Base-by-base conservation (phyloP, 371 early-diverging fungal genomes). In the Mucor saturninus region DNA sequence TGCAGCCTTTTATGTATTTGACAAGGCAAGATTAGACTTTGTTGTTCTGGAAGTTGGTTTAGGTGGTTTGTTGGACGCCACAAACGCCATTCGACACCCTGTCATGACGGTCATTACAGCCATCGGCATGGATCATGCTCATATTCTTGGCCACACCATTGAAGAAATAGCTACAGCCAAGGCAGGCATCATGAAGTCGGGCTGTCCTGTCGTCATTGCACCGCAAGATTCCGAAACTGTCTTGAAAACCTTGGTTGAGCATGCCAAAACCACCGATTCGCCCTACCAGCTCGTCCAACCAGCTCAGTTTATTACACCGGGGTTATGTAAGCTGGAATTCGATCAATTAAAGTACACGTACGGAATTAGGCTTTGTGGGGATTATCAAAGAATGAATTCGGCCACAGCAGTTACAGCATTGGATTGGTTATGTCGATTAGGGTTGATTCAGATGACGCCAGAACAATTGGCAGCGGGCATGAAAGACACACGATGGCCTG, bases 1-100 rank as follows among this genome's bases (percentile, higher is more conserved):
- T 0, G 63, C 81, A 0, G 89, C 92, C 0, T 73, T 92, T 31
- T 80, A 75, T 50, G 65, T 77, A 37, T 91, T 93, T 65, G 63
- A 69, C 3, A 61, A 83, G 38, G 54, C 65, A 14, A 43, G 70
- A 14, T 78, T 91, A 6, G 90, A 91, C 11, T 71, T 89, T 48
- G 89, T 87, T 0, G 86, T 95, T 5, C 72, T 94, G 10, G 95
- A 95, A 69, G 92, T 92, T 8, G 95, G 95, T 3, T 51, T 95
- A 56, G 95, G 95, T 35, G 95, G 95, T 9, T 54, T 77, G 15
- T 67, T 88, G 28, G 95, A 95, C 62, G 93, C 95, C 0, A 95
- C 95, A 1, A 95, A 92, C 68, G 89, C 93, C 0, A 83, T 93
- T 65, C 74, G 68, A 9, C 54, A 59, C 9, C 74, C 83, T 0